Evolutionary conservation across 495 filamentous ascomycete species (phyloP).

Genomic region (Xylaria acuta): DNA sequence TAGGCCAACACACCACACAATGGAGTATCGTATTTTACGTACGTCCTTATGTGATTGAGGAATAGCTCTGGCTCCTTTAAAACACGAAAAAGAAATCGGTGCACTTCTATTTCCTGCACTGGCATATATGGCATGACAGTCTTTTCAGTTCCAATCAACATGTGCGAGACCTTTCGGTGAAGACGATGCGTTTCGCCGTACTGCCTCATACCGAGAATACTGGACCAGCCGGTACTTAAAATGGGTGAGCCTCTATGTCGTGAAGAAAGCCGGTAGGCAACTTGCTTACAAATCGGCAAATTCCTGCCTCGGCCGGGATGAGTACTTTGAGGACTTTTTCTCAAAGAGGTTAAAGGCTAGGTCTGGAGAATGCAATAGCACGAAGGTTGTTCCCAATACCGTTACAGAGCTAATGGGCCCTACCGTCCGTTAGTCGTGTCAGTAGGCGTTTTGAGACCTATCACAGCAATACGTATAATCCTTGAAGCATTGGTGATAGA

Average conservation of each 20-base stretch:
- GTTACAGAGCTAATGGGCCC: constrained; percentile 57
- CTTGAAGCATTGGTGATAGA: background rate
- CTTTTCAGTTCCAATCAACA: constrained; percentile 39
- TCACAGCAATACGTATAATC: background rate
- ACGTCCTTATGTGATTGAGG: constrained; percentile 46
- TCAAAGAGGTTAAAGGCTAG: constrained; percentile 52
- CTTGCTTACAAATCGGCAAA: constrained; percentile 13
- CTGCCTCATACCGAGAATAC: constrained; percentile 36
- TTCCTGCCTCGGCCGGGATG: constrained; percentile 41
- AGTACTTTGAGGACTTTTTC: constrained; percentile 49
- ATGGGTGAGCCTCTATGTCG: background rate
- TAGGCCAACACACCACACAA: background rate
- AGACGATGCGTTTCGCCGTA: constrained; percentile 44
- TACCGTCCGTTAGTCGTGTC: background rate
- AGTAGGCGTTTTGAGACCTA: background rate
- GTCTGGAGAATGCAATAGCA: constrained; percentile 52
- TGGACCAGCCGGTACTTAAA: constrained; percentile 36
- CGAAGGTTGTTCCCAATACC: constrained; percentile 48
- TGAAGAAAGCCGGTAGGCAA: background rate
- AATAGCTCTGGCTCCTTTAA: constrained; percentile 42
- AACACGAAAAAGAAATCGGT: constrained; percentile 46
- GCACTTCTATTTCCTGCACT: constrained; percentile 48
- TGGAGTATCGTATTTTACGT: background rate
- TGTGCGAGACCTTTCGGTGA: constrained; percentile 45
- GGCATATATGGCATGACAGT: constrained; percentile 39